phyloP scores from a whole-genome alignment of 2,329 filamentous ascomycete genomes.

The Phialophora expanda region DNA sequence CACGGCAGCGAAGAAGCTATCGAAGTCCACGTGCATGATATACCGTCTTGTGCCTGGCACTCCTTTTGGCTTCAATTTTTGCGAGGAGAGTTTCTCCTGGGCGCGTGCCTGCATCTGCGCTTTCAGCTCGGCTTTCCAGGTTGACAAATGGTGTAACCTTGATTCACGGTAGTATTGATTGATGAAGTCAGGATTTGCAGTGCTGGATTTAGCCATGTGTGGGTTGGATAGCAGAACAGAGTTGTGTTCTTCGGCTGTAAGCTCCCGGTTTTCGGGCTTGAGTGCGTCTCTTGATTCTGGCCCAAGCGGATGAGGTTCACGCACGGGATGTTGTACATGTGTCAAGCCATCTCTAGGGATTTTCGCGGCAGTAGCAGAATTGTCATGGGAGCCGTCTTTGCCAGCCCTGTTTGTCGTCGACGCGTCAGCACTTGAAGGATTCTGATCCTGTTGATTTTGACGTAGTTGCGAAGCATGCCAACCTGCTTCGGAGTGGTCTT shows the following conservation, averaged over 20 bases:
- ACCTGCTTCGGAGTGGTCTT: conserved; percentile 78
- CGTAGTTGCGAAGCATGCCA: conserved; percentile 78
- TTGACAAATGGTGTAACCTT: conserved; percentile 89
- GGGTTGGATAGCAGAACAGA: conserved; percentile 82
- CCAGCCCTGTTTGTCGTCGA: not conserved
- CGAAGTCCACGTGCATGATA: conserved; percentile 94
- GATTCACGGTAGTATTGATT: conserved; percentile 96
- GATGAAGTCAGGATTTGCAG: conserved; percentile 89
- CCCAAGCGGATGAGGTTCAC: not conserved
- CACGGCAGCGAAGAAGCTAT: conserved; percentile 96
- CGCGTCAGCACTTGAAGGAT: not conserved
- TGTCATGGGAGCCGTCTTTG: not conserved
- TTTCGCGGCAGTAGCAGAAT: not conserved
- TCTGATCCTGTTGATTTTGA: not conserved
- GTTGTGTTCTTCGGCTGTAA: conserved; percentile 94
- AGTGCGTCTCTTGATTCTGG: not conserved
- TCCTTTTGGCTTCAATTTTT: conserved; percentile 58
- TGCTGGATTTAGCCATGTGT: conserved; percentile 82
- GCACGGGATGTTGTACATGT: not conserved
- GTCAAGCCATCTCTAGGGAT: not conserved
- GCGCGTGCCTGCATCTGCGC: conserved; percentile 82
- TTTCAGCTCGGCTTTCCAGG: conserved; percentile 96
- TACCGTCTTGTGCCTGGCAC: conserved; percentile 73
- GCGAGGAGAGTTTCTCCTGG: conserved; percentile 64
- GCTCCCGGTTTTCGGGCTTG: conserved; percentile 43